Percentiles rank a stretch among this genome's conserved stretches.
phyloP scores from a whole-genome alignment of 192 early-diverging fungal genomes.

The Pilaira anomala region DNA sequence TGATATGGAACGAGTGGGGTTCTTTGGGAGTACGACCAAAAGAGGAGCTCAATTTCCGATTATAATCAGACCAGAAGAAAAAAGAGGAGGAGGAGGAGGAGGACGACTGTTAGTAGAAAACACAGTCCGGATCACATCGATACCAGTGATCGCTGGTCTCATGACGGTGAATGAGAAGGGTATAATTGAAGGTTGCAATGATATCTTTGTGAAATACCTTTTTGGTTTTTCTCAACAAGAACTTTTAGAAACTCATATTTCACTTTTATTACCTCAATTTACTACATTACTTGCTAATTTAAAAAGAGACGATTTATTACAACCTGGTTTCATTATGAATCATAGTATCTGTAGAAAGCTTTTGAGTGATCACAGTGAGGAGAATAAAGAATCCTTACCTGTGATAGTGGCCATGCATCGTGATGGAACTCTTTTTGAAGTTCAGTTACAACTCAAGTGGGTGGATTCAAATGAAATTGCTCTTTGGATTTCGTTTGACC shows the following conservation, averaged over 20 bases:
- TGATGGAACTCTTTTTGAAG: conserved; percentile 56
- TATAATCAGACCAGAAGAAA: conserved; percentile 43
- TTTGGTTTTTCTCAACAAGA: conserved; percentile 55
- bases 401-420: conserved; percentile 55
- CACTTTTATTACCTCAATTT: conserved; percentile 58
- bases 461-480: conserved; percentile 49
- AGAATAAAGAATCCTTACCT: conserved; percentile 13
- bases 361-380: not conserved
- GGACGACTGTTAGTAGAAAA: no score
- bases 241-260: conserved; percentile 44
- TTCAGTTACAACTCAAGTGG: conserved; percentile 57
- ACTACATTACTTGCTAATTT: conserved; percentile 45
- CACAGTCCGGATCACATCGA: conserved; percentile 56
- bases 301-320: conserved; percentile 32
- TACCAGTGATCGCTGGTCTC: conserved; percentile 64
- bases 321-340: conserved; percentile 25
- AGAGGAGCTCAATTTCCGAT: conserved; percentile 55
- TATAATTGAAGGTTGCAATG: conserved; percentile 54
- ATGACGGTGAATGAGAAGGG: conserved; percentile 49
- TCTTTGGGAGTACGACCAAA: conserved; percentile 53
- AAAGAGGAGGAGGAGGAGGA: no score
- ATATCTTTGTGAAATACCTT: conserved; percentile 59
- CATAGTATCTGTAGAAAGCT: conserved; percentile 30
- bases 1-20: conserved; percentile 51
- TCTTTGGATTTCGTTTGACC: conserved; percentile 65